Percentiles rank a stretch among this genome's conserved stretches.
These are phyloP conservation scores for Ogataea sp. DNA, from an alignment of 805 yeast species.

Conservation along the genomic window DNA sequence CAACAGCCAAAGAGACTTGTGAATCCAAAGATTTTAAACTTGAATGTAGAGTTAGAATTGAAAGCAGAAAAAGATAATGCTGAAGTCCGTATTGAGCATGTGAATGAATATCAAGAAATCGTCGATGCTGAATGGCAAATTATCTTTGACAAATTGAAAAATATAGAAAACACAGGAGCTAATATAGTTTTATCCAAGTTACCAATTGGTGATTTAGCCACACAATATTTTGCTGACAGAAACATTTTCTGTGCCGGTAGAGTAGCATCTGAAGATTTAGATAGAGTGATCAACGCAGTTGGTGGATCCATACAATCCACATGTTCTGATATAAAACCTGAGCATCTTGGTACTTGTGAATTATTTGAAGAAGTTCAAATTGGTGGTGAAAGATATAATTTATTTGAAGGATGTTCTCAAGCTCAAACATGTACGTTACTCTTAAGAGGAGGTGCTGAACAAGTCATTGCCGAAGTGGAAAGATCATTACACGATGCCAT, in stretches of 20 bases:
- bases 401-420: conserved; percentile 87
- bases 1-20: conserved; percentile 88
- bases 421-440: conserved; percentile 91
- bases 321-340: conserved; percentile 56
- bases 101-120: conserved; percentile 86
- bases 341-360: conserved; percentile 79
- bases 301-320: conserved; percentile 87
- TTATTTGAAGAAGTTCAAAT: conserved; percentile 88
- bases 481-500: conserved; percentile 97
- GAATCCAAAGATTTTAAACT: conserved; percentile 73
- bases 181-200: conserved; percentile 87
- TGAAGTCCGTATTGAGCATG: conserved; percentile 92
- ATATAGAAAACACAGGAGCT: conserved; percentile 80
- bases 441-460: conserved; percentile 97
- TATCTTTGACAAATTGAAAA: conserved; percentile 76
- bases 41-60: conserved; percentile 90
- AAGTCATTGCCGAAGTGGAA: conserved; percentile 97
- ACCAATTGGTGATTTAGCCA: conserved; percentile 98
- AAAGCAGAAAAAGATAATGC: conserved; percentile 99
- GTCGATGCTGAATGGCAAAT: conserved; percentile 99
- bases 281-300: conserved; percentile 85
- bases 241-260: conserved; percentile 96
- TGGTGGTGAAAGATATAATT: conserved; percentile 91
- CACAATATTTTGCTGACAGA: conserved; percentile 96
- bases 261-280: conserved; percentile 82